Evolutionary conservation across 2,329 filamentous ascomycete species (phyloP).

Genomic region (Gliomastix tumulicola): DNA sequence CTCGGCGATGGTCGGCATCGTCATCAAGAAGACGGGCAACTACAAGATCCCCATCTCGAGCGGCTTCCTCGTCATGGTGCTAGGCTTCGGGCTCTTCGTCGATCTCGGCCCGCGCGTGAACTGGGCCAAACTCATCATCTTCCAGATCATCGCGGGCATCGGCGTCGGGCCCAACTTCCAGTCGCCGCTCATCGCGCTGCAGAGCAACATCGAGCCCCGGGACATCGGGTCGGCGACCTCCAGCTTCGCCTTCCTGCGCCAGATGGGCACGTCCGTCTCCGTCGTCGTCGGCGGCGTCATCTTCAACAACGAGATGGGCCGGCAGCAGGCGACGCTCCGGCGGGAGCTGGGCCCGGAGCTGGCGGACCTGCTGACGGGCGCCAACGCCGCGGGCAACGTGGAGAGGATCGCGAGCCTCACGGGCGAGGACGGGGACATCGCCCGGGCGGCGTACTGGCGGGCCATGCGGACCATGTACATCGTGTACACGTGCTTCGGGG

Average conservation of each 20-base stretch:
- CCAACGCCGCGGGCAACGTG: conserved; percentile 54
- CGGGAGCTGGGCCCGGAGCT: conserved; percentile 40
- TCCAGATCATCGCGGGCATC: conserved; percentile 55
- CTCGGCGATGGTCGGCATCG: conserved; percentile 49
- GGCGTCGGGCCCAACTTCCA: conserved; percentile 66
- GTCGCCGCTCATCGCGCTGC: conserved; percentile 59
- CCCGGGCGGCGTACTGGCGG: conserved; percentile 38
- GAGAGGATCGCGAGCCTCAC: conserved; percentile 46
- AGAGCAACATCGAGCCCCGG: conserved; percentile 51
- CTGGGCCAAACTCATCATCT: conserved; percentile 51
- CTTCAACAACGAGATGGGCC: conserved; percentile 68
- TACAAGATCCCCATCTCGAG: conserved; percentile 55
- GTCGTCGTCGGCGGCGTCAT: conserved; percentile 72
- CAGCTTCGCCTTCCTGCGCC: conserved; percentile 61
- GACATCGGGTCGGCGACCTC: conserved; percentile 65
- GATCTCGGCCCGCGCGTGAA: conserved; percentile 49
- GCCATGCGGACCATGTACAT: conserved; percentile 51
- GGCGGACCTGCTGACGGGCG: conserved; percentile 48
- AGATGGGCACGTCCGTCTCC: conserved; percentile 60
- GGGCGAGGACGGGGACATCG: conserved; percentile 31
- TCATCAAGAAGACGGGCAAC: conserved; percentile 57
- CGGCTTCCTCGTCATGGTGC: conserved; percentile 50
- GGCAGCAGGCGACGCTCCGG: conserved; percentile 39
- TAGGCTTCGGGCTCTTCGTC: conserved; percentile 60
- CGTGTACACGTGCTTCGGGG: conserved; percentile 44